These are phyloP conservation scores for Kandelia obovata DNA, from an alignment of 345 rosid species.

Conservation along the genomic window DNA sequence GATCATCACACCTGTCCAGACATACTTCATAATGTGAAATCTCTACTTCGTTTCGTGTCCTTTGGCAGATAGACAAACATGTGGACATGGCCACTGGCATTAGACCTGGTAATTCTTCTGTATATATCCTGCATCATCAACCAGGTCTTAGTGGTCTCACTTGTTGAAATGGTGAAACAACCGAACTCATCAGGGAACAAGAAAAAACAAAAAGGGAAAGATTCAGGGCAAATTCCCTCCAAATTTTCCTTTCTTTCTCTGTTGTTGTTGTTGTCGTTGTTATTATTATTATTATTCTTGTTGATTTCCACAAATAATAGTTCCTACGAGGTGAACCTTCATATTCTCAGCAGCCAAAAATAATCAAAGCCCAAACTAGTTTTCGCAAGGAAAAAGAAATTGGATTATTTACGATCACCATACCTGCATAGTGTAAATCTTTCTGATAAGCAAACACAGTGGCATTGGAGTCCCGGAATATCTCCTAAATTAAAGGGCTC, in stretches of 20 bases:
- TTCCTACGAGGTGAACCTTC: neutral
- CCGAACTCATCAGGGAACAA: neutral
- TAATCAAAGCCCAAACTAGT: neutral
- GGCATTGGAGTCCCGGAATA: slow-evolving; percentile 62
- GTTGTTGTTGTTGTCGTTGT: too few relatives aligned
- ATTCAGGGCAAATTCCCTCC: neutral
- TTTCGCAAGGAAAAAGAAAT: neutral
- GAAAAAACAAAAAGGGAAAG: too few relatives aligned
- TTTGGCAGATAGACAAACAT: slow-evolving; percentile 48
- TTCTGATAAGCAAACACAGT: slow-evolving; percentile 80
- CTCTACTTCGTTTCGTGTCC: slow-evolving; percentile 45
- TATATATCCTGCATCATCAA: slow-evolving; percentile 48
- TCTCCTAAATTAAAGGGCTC: slow-evolving; percentile 50
- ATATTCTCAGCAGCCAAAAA: neutral
- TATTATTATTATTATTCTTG: too few relatives aligned
- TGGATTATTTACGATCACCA: neutral
- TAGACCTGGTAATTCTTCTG: slow-evolving; percentile 51
- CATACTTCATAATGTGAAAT: slow-evolving; percentile 86
- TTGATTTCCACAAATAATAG: too few relatives aligned
- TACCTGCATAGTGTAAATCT: slow-evolving; percentile 95
- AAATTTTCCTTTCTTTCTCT: neutral
- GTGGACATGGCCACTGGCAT: slow-evolving; percentile 69
- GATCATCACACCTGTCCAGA: slow-evolving; percentile 85
- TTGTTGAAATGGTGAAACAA: neutral
- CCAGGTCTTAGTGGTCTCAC: neutral